Evolutionary conservation across 805 yeast genomes (phyloP), one percentile per base, ranked within the genome.

Genomic region (Myxozyma udenii): DNA sequence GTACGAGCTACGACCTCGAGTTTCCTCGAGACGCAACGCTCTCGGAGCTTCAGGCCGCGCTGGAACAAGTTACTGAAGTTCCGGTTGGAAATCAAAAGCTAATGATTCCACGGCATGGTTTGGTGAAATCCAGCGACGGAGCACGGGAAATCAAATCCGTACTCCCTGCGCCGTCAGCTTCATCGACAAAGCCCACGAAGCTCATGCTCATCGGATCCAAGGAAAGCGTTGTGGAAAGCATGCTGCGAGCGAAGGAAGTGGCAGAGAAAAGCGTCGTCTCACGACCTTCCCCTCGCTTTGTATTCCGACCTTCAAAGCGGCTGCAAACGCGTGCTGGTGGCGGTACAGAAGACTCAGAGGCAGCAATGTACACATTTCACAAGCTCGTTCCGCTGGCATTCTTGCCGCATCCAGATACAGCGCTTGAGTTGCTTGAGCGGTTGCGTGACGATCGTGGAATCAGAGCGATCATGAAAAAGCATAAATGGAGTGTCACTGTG

Each of bases 381-480:
- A 45, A 58, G 48, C 52, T 70, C 11, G 62, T 61, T 24, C 67
- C 68, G 14, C 57, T 70, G 28, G 61, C 66, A 22, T 55, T 48
- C 36, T 53, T 66, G 52, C 73, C 70, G 3, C 51, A 65, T 38
- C 55, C 64, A 24, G 69, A 64, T 5, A 48, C 51, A 35, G 68
- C 73, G 0, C 44, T 56, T 43, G 62, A 50, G 9, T 50, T 65
- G 18, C 55, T 71, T 36, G 61, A 67, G 36, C 55, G 67, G 23
- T 58, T 71, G 7, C 48, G 61, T 18, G 64, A 64, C 42, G 74
- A 71, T 48, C 44, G 60, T 18, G 74, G 72, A 14, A 64, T 71
- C 16, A 64, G 61, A 22, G 68, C 68, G 2, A 58, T 71, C 28
- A 68, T 71, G 72, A 55, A 48, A 24, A 65, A 64, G 50, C 61